phyloP scores from a whole-genome alignment of 2,329 filamentous ascomycete genomes.

The Fusarium bactridioides region DNA sequence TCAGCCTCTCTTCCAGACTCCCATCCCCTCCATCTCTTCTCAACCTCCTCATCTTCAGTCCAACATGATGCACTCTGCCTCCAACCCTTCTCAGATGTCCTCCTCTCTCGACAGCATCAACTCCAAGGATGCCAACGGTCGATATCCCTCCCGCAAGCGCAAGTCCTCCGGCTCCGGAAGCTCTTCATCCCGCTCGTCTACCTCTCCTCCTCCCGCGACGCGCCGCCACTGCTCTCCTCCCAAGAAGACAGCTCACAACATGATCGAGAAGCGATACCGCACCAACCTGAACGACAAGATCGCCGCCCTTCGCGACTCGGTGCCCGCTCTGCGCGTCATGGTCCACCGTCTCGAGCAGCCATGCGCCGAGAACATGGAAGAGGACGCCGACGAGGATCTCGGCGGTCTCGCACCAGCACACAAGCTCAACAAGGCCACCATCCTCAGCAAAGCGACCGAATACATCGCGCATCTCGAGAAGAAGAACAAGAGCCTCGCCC shows the following conservation, averaged over 20 bases:
- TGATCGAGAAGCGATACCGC: conserved; percentile 94
- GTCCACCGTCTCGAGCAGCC: conserved; percentile 64
- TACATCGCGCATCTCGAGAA: conserved; percentile 50
- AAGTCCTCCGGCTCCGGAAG: conserved; percentile 45
- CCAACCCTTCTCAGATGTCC: conserved; percentile 34
- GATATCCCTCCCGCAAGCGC: conserved; percentile 44
- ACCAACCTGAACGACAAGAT: conserved; percentile 97
- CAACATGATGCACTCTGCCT: conserved; percentile 30
- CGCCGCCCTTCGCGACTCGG: conserved; percentile 84
- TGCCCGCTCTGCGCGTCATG: conserved; percentile 85
- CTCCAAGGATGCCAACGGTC: conserved; percentile 31
- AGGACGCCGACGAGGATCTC: conserved; percentile 72
- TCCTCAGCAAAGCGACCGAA: conserved; percentile 53
- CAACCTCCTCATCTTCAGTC: conserved; percentile 36
- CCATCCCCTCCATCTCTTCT: conserved; percentile 40
- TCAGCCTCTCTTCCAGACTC: conserved; percentile 42
- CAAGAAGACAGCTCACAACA: conserved; percentile 95
- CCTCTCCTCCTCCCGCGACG: conserved; percentile 50
- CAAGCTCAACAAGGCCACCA: conserved; percentile 93
- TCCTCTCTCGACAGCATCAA: conserved; percentile 11
- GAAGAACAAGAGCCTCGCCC: conserved; percentile 44
- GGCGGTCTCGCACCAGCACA: conserved; percentile 83
- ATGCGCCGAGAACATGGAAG: conserved; percentile 62
- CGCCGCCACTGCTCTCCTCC: conserved; percentile 43
- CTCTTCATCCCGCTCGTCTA: conserved; percentile 45